Evolutionary conservation across 1,284 basidiomycete species (phyloP).

Genomic region (Ganoderma lucidum): DNA sequence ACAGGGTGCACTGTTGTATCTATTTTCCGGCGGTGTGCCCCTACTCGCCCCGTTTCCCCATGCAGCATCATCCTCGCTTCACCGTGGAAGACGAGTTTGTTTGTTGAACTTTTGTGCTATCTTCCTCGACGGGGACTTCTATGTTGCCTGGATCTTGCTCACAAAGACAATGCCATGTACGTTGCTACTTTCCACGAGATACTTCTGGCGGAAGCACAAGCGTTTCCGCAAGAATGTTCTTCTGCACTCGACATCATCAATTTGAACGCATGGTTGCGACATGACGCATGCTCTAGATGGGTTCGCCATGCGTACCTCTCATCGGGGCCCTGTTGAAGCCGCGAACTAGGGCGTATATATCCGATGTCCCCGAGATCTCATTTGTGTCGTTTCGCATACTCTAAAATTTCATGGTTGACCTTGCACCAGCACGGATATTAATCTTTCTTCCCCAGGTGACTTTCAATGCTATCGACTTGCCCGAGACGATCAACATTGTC

Average conservation of each 20-base stretch:
- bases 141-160: background rate
- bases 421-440: background rate
- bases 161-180: background rate
- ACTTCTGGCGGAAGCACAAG: background rate
- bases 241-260: background rate
- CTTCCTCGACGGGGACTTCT: background rate
- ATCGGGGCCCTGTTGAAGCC: background rate
- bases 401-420: background rate
- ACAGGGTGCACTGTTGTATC: no score
- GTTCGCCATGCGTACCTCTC: background rate
- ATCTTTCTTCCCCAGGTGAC: slow-evolving; percentile 42
- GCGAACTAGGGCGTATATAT: background rate
- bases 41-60: no score
- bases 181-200: background rate
- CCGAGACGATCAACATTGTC: slow-evolving; percentile 54
- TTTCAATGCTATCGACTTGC: slow-evolving; percentile 54
- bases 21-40: no score
- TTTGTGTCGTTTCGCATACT: background rate
- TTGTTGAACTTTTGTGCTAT: no score
- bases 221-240: background rate
- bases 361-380: background rate
- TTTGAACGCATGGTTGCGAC: background rate
- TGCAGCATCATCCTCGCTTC: no score
- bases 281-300: background rate
- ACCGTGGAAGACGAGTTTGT: no score